phyloP scores from a whole-genome alignment of 1,284 basidiomycete species.

The Irpex sp. region DNA sequence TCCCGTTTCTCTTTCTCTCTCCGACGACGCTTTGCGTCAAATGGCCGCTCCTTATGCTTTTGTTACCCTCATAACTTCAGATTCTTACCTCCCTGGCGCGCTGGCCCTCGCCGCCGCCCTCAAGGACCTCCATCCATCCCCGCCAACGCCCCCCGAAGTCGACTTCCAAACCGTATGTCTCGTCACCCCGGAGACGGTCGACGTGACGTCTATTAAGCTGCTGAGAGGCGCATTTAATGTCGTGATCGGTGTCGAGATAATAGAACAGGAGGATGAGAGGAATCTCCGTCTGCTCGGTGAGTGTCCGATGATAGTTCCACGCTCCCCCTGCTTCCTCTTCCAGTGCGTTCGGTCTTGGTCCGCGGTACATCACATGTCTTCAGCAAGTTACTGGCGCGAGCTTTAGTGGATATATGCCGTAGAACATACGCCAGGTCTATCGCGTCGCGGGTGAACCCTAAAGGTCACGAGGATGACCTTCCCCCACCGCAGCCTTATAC shows the following conservation, averaged over 20 bases:
- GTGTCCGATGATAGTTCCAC: constrained; percentile 28
- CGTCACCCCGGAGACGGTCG: constrained; percentile 90
- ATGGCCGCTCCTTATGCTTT: constrained; percentile 76
- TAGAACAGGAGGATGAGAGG: constrained; percentile 61
- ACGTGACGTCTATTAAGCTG: constrained; percentile 80
- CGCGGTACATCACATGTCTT: background rate
- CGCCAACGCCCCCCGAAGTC: constrained; percentile 52
- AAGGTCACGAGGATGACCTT: constrained; percentile 2
- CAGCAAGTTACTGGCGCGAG: background rate
- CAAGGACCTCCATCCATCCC: constrained; percentile 68
- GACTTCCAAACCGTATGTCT: constrained; percentile 87
- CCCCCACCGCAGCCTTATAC: background rate
- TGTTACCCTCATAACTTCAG: constrained; percentile 87
- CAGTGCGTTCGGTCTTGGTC: background rate
- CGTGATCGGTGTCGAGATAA: constrained; percentile 89
- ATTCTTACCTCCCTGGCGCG: constrained; percentile 90
- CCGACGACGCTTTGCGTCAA: constrained; percentile 24
- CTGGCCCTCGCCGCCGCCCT: constrained; percentile 84
- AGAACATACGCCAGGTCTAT: background rate
- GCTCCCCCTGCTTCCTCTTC: background rate
- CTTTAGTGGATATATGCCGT: background rate
- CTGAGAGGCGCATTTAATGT: constrained; percentile 80
- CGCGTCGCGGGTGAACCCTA: constrained; percentile 3
- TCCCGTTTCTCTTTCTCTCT: constrained; percentile 15
- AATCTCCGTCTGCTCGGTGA: constrained; percentile 82